Conservation (phyloP, 192 early-diverging fungal species). For the Coemansia sp. region DNA sequence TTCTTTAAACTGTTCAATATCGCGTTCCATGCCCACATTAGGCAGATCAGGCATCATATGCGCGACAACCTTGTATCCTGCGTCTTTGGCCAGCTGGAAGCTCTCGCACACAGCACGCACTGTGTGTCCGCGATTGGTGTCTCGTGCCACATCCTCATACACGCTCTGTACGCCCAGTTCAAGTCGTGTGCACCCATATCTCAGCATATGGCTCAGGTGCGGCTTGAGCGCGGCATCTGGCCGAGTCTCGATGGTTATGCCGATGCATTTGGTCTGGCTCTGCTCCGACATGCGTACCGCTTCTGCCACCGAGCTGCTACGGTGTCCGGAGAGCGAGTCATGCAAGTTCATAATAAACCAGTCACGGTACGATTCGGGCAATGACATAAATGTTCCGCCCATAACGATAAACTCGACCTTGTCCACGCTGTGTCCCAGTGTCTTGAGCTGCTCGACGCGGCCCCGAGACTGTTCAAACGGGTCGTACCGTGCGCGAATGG, state of each 20-base stretch:
- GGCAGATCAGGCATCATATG: constrained; percentile 99
- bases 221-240: constrained; percentile 99
- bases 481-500: constrained; percentile 96
- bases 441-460: constrained; percentile 90
- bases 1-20: constrained; percentile 98
- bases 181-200: constrained; percentile 97
- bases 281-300: constrained; percentile 98
- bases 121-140: constrained; percentile 98
- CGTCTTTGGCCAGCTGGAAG: constrained; percentile 97
- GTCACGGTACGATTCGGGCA: constrained; percentile 92
- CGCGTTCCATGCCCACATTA: constrained; percentile 99
- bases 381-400: constrained; percentile 99
- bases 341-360: constrained; percentile 98
- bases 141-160: constrained; percentile 98
- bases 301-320: constrained; percentile 89
- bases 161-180: constrained; percentile 99
- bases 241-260: constrained; percentile 98
- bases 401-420: constrained; percentile 99
- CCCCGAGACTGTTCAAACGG: constrained; percentile 95
- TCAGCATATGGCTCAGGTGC: constrained; percentile 96
- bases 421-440: constrained; percentile 93
- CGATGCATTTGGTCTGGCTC: constrained; percentile 95
- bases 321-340: constrained; percentile 92
- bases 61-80: constrained; percentile 97
- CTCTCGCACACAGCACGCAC: constrained; percentile 97